Base-by-base conservation (phyloP, 31 red algal genomes). In the Odonthalia washingtoniensis region DNA sequence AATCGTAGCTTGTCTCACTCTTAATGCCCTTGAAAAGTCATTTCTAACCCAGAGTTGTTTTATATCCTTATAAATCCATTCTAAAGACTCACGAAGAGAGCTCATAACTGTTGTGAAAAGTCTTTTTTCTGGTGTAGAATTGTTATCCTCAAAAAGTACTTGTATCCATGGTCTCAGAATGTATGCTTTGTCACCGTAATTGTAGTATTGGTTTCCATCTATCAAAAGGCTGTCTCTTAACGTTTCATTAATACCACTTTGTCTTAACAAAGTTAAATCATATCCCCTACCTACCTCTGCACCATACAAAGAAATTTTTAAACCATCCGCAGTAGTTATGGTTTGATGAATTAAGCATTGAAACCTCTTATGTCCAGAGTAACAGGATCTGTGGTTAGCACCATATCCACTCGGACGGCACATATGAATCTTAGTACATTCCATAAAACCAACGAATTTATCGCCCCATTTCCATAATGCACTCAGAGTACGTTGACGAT, bases 121-220 rank as follows among this genome's bases (percentile, higher is more conserved):
- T 12, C 26, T 16, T n/a, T 63, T 6, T 18, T 65, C 78, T 14
- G 78, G n/a, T 9, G 27, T 81, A 68, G 78, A 21, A 6, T 5
- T 38, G 21, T 32, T 77, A 0, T 72, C 3, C 1, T 3, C 21
- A 34, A 60, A 87, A 12, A n/a, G 43, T 2, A 76, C 31, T 67
- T 77, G 67, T 41, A 84, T 3, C 81, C 81, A 77, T 5, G 65
- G 66, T 5, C 81, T 4, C 28, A 84, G 34, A 5, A 84, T 49
- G 49, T 87, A 75, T 1, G 83, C 83, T 5, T 12, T 40, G 60
- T 87, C 68, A 5, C 68, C 68, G 72, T 87, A 87, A 4, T 77
- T 0, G 33, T 40, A 87, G 72, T 57, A 87, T n/a, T 75, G 37
- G 31, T 28, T 60, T 35, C 72, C 83, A 4, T 57, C 42, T 14